Conservation (phyloP, 73 alveolate species). For the Stentor roeselii region DNA sequence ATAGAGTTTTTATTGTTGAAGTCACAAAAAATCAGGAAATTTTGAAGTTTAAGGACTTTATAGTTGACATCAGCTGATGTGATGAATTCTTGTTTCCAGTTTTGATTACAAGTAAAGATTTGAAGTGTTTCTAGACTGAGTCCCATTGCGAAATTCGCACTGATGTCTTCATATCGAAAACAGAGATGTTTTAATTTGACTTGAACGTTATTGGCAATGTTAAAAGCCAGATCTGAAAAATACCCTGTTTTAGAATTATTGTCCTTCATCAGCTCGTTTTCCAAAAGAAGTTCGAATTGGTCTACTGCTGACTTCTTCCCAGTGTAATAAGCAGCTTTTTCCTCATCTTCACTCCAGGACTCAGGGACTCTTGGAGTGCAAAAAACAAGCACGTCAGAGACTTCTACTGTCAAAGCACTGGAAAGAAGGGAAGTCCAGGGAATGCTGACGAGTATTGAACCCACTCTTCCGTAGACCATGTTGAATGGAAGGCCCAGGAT, state of each 20-base stretch:
- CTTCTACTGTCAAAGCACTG: constrained; percentile 44
- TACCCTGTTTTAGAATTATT: constrained; percentile 47
- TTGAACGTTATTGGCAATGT: constrained; percentile 49
- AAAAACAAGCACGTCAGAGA: constrained; percentile 43
- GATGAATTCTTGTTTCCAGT: constrained; percentile 46
- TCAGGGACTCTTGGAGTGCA: constrained; percentile 41
- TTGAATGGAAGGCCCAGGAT: constrained; percentile 56
- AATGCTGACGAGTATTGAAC: constrained; percentile 44
- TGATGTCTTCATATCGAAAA: constrained; percentile 53
- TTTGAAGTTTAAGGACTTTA: neutral
- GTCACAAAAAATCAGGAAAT: neutral
- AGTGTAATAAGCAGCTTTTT: constrained; percentile 30
- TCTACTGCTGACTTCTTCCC: constrained; percentile 35
- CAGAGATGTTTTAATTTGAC: constrained; percentile 39
- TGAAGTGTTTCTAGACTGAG: constrained; percentile 27
- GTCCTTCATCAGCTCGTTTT: constrained; percentile 29
- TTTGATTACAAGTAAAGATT: constrained; percentile 43
- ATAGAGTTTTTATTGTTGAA: neutral
- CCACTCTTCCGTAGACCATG: constrained; percentile 49
- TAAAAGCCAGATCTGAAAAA: constrained; percentile 33
- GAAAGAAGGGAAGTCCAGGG: constrained; percentile 43
- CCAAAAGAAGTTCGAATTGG: constrained; percentile 33
- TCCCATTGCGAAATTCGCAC: constrained; percentile 45
- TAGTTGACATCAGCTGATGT: neutral
- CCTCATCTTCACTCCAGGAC: constrained; percentile 53